Percentiles rank a stretch among this genome's conserved stretches.
Conservation (phyloP, 176 grass and related monocot species). For the Alopecurus myosuroides region DNA sequence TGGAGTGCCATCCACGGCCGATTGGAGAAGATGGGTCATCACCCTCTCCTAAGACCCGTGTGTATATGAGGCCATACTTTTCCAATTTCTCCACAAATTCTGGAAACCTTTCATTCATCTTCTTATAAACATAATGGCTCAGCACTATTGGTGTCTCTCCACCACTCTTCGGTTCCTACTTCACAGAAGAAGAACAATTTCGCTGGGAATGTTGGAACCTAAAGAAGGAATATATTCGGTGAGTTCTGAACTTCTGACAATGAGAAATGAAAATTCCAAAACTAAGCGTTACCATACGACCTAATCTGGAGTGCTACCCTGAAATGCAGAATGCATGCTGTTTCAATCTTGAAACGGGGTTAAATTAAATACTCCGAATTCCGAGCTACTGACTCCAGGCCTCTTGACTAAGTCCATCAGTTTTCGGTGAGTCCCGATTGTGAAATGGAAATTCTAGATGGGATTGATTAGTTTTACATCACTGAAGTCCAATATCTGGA, state of each 20-base stretch:
- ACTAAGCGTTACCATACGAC: background rate
- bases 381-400: background rate
- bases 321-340: background rate
- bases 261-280: background rate
- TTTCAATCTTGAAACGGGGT: background rate
- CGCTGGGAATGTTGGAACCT: slow-evolving; percentile 78
- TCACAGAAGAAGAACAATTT: slow-evolving; percentile 99
- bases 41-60: slow-evolving; percentile 71
- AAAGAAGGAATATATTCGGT: background rate
- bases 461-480: background rate
- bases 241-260: background rate
- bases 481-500: background rate
- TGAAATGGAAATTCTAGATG: background rate
- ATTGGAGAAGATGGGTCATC: slow-evolving; percentile 94
- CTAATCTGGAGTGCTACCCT: background rate
- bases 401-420: background rate
- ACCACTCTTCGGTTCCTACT: slow-evolving; percentile 54
- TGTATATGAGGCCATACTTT: slow-evolving; percentile 66
- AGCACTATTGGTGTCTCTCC: slow-evolving; percentile 85
- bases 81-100: slow-evolving; percentile 87
- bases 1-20: slow-evolving; percentile 92
- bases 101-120: slow-evolving; percentile 57
- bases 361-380: background rate
- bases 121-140: slow-evolving; percentile 76
- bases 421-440: background rate